Evolutionary conservation across 306 rosid genomes (phyloP).

Genomic region (Trichosanthes truncata): DNA sequence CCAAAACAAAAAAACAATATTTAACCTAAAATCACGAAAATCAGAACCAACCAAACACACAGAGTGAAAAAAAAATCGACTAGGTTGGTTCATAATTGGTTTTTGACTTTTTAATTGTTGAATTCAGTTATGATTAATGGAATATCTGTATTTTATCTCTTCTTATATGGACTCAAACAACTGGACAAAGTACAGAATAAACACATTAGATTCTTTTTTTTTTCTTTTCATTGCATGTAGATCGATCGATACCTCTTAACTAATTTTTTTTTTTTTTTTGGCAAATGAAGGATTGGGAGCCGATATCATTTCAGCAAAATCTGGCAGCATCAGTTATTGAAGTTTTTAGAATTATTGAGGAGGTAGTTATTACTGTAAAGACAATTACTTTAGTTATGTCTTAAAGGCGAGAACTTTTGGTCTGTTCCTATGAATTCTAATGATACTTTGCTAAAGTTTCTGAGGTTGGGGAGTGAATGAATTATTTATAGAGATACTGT

Average conservation of each 20-base stretch:
- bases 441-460: neutral
- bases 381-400: neutral
- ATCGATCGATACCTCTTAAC: neutral
- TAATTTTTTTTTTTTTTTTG: neutral
- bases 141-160: neutral
- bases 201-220: neutral
- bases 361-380: conserved; percentile 24
- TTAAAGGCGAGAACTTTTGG: neutral
- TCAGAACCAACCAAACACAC: neutral
- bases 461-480: neutral
- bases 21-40: neutral
- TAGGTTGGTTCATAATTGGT: neutral
- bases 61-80: neutral
- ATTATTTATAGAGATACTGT: neutral
- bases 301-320: conserved; percentile 44
- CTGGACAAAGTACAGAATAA: neutral
- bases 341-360: conserved; percentile 47
- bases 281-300: conserved; percentile 41
- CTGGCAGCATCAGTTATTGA: conserved; percentile 42
- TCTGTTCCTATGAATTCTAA: conserved; percentile 2
- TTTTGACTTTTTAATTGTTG: neutral
- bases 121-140: neutral
- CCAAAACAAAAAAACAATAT: neutral
- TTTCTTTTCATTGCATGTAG: neutral
- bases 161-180: neutral